phyloP scores from a whole-genome alignment of 1,284 basidiomycete genomes.

The Microbotryum saponariae region DNA sequence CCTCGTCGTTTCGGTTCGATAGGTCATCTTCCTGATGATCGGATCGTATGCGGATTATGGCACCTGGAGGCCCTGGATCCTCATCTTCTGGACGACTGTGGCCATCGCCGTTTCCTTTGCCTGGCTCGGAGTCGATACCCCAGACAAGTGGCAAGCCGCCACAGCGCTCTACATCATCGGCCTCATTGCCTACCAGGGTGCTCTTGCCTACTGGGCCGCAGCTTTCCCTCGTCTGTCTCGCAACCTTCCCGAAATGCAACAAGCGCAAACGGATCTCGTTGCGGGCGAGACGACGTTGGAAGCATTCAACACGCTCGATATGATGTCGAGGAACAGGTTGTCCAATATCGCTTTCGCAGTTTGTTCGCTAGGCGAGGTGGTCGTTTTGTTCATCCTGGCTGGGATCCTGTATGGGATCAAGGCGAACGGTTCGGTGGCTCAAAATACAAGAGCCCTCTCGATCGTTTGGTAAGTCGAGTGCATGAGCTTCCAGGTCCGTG shows the following conservation, averaged over 20 bases:
- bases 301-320: constrained; percentile 66
- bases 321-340: constrained; percentile 72
- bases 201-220: constrained; percentile 72
- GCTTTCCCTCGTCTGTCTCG: constrained; percentile 72
- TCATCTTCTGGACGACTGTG: constrained; percentile 61
- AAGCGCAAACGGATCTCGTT: constrained; percentile 54
- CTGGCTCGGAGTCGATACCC: constrained; percentile 52
- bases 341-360: constrained; percentile 74
- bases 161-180: constrained; percentile 75
- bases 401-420: constrained; percentile 41
- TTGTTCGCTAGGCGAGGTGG: constrained; percentile 66
- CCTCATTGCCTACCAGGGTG: constrained; percentile 70
- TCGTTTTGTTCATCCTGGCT: constrained; percentile 41
- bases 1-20: too few species aligned
- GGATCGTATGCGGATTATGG: constrained; percentile 76
- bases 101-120: constrained; percentile 74
- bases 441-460: constrained; percentile 35
- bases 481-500: too few species aligned
- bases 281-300: constrained; percentile 53
- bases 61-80: constrained; percentile 64
- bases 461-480: constrained; percentile 12
- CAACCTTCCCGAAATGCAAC: constrained; percentile 61
- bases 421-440: constrained; percentile 25
- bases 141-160: constrained; percentile 62
- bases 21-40: constrained; percentile 62